Percentiles rank a stretch among this genome's conserved stretches.
Evolutionary conservation across 2,329 filamentous ascomycete species (phyloP).

Genomic region (Aureobasidium namibiae): DNA sequence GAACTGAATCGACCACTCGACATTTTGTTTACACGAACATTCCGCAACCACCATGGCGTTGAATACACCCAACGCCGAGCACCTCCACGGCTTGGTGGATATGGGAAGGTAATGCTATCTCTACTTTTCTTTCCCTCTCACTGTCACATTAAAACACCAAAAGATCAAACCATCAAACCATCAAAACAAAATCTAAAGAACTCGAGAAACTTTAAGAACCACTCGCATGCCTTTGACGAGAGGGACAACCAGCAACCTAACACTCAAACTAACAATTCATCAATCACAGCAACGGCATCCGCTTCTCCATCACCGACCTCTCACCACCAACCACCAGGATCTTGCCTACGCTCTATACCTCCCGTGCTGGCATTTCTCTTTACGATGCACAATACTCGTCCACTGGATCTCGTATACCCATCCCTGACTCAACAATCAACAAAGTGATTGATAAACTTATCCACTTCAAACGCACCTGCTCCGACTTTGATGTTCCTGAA

Average conservation of each 20-base stretch:
- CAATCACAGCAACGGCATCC: constrained; percentile 67
- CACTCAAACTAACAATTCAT: background rate
- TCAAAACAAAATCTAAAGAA: background rate
- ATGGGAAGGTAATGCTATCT: constrained; percentile 14
- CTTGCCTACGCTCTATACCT: constrained; percentile 67
- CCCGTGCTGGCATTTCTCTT: constrained; percentile 72
- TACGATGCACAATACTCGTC: constrained; percentile 62
- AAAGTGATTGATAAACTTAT: constrained; percentile 59
- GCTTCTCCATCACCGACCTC: constrained; percentile 83
- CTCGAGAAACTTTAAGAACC: background rate
- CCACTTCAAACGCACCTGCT: constrained; percentile 64
- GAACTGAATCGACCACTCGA: background rate
- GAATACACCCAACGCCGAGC: background rate
- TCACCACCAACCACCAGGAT: constrained; percentile 62
- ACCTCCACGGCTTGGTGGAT: constrained; percentile 15
- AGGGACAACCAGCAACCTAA: background rate
- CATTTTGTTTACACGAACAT: background rate
- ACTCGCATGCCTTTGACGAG: background rate
- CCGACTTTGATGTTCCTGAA: constrained; percentile 58
- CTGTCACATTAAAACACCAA: too few species aligned
- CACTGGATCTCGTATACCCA: constrained; percentile 39
- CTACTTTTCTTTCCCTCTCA: background rate
- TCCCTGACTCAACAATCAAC: constrained; percentile 51
- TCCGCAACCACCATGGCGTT: background rate
- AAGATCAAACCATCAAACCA: too few species aligned